Conservation (phyloP, 208 protist species). For the Trypanosoma scelopori region DNA sequence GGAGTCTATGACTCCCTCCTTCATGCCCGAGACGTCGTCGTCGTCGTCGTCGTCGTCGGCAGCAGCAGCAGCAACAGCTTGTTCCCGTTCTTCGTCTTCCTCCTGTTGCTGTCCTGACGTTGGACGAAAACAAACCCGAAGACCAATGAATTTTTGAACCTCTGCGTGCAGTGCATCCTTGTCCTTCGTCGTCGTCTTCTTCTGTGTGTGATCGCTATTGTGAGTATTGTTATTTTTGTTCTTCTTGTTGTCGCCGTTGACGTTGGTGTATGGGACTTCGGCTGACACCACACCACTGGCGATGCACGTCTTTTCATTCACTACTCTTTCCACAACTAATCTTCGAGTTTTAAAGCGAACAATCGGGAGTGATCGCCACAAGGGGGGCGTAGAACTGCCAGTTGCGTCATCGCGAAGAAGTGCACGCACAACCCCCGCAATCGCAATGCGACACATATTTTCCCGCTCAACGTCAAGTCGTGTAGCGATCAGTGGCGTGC, state of each 20-base stretch:
- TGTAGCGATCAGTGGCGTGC: slow-evolving; percentile 58
- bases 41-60: too few species aligned
- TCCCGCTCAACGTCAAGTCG: slow-evolving; percentile 67
- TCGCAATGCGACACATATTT: slow-evolving; percentile 75
- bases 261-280: slow-evolving; percentile 5
- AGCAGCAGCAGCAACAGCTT: background rate
- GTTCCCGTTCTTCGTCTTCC: slow-evolving; percentile 4
- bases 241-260: background rate
- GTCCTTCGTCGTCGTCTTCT: slow-evolving; percentile 20
- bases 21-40: slow-evolving; percentile 1
- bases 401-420: slow-evolving; percentile 23
- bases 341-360: slow-evolving; percentile 47
- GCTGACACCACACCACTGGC: slow-evolving; percentile 52
- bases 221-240: background rate
- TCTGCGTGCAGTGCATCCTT: slow-evolving; percentile 58
- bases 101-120: slow-evolving; percentile 1
- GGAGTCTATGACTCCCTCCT: slow-evolving; percentile 59
- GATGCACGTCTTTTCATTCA: slow-evolving; percentile 71
- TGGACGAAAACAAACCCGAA: slow-evolving; percentile 52
- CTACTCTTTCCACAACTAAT: slow-evolving; percentile 61
- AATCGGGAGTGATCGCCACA: slow-evolving; percentile 57
- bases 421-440: slow-evolving; percentile 48
- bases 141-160: slow-evolving; percentile 71
- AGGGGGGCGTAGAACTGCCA: background rate
- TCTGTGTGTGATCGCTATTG: background rate